Evolutionary conservation across 345 rosid genomes (phyloP), one percentile per base, ranked within the genome.

Genomic region (Corchorus olitorius): DNA sequence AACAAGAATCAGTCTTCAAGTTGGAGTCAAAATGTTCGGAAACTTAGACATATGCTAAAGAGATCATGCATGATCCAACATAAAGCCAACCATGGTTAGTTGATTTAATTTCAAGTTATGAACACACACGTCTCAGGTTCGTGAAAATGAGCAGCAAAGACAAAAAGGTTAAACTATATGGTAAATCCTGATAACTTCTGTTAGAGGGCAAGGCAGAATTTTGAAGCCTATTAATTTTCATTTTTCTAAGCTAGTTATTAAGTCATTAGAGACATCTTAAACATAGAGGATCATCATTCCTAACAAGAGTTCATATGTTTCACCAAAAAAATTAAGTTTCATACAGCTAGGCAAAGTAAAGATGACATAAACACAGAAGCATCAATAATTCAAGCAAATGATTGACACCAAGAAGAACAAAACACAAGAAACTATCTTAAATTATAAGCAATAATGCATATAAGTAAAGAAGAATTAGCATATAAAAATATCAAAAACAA

Each of bases 381-480:
- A 65, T 45, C 11, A 19, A 27, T 16, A 69, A 16, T 33, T 33
- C 43, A 69, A 53, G 59, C 59, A 69, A 50, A 69, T 69, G 56
- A 48, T 67, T 67, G 14, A 49, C 41, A 17, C 11, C 33, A 70
- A 70, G 53, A 65, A 65, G 45, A 70, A 52, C 6, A 52, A 20
- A 70, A 50, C 59, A 69, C 59, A 7, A 52, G 46, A 70, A 70
- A 12, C 54, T 46, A 53, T 70, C 45, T 69, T 49, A 33, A 69
- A 69, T 20, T 8, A 69, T 7, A 50, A 0, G 15, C 4, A 27
- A 49, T 69, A 12, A 69, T 34, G 39, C 35, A 33, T 41, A 69
- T 69, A 35, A 70, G 46, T 35, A 52, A 34, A 17, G 14, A 53
- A 10, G 61, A 37, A 35, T 70, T 37, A 70, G 34, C 74, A 70